These are phyloP conservation scores for Melaleuca quinquenervia DNA, from an alignment of 345 rosid species.

Conservation along the genomic window DNA sequence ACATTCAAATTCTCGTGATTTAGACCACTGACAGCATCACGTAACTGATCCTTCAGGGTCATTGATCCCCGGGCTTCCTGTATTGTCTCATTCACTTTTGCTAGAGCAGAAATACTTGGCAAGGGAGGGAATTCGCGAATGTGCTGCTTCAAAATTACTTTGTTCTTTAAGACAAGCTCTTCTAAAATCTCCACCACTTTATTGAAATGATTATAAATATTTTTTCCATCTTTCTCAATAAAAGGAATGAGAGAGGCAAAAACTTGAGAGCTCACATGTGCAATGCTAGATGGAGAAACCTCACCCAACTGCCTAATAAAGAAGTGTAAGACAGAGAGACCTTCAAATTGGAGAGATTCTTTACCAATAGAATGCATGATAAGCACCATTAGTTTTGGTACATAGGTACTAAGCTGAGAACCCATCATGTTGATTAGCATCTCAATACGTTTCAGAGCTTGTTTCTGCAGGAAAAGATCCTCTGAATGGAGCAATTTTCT, in stretches of 20 bases:
- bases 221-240: constrained; percentile 67
- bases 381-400: constrained; percentile 92
- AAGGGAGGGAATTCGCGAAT: constrained; percentile 83
- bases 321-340: constrained; percentile 78
- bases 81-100: constrained; percentile 78
- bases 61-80: constrained; percentile 86
- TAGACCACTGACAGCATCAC: constrained; percentile 66
- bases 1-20: constrained; percentile 95
- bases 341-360: constrained; percentile 79
- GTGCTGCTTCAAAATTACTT: constrained; percentile 68
- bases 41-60: constrained; percentile 80
- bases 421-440: constrained; percentile 94
- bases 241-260: constrained; percentile 93
- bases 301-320: constrained; percentile 65
- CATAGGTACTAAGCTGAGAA: constrained; percentile 69
- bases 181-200: constrained; percentile 76
- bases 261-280: constrained; percentile 84
- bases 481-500: constrained; percentile 85
- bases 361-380: constrained; percentile 85
- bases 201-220: constrained; percentile 31
- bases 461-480: constrained; percentile 62
- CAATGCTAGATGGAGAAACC: constrained; percentile 75
- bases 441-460: constrained; percentile 83
- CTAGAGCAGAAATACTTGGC: constrained; percentile 67
- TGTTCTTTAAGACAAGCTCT: constrained; percentile 83